phyloP scores from a whole-genome alignment of 2,329 filamentous ascomycete genomes.

The Cladophialophora chaetospira region DNA sequence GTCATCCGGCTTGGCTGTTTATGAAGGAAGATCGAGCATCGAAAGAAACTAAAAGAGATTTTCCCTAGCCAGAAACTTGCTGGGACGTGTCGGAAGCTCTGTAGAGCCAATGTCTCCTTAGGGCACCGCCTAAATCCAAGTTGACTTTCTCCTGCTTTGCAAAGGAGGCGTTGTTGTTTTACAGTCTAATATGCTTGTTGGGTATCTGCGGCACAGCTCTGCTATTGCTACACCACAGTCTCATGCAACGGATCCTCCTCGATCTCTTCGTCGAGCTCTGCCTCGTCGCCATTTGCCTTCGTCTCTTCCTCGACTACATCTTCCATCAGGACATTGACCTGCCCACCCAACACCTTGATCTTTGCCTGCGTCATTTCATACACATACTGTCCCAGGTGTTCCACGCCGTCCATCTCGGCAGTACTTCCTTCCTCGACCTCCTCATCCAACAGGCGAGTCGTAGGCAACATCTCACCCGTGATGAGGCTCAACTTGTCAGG shows the following conservation, averaged over 20 bases:
- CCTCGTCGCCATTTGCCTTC: slow-evolving; percentile 40
- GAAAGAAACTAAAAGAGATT: too few relatives aligned
- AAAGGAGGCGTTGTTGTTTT: too few relatives aligned
- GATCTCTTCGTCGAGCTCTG: slow-evolving; percentile 40
- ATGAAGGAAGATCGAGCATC: too few relatives aligned
- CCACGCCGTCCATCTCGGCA: slow-evolving; percentile 81
- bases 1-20: too few relatives aligned
- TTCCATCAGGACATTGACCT: slow-evolving; percentile 39
- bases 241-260: slow-evolving; percentile 36
- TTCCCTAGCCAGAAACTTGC: too few relatives aligned
- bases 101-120: too few relatives aligned
- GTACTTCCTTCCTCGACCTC: slow-evolving; percentile 13
- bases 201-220: neutral
- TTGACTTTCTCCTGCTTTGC: too few relatives aligned
- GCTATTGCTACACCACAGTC: slow-evolving; percentile 1
- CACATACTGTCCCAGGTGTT: slow-evolving; percentile 94
- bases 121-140: too few relatives aligned
- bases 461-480: slow-evolving; percentile 83
- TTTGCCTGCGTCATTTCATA: slow-evolving; percentile 89
- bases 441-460: slow-evolving; percentile 37
- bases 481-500: slow-evolving; percentile 79
- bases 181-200: neutral
- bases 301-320: slow-evolving; percentile 40
- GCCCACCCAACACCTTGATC: slow-evolving; percentile 58
- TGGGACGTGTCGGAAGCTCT: too few relatives aligned